Conservation (phyloP, 495 filamentous ascomycete genomes). For the Aspergillus sclerotiicarbonarius region DNA sequence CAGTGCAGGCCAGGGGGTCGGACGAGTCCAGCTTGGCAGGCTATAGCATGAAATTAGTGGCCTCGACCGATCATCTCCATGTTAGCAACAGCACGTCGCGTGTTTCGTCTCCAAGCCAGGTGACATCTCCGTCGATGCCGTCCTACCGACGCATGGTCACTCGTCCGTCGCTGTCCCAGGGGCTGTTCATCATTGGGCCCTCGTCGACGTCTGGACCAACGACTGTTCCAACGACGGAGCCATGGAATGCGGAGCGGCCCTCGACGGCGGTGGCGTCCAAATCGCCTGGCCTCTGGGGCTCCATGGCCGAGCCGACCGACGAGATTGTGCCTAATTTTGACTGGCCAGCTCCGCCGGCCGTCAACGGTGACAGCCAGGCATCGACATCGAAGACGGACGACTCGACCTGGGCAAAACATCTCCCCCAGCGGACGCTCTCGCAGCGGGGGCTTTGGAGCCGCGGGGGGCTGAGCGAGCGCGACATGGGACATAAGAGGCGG, state of each 20-base stretch:
- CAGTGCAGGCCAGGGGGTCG: constrained; percentile 18
- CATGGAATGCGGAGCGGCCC: constrained; percentile 29
- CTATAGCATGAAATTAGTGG: constrained; percentile 74
- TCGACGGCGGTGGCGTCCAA: constrained; percentile 18
- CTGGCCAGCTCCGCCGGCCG: constrained; percentile 16
- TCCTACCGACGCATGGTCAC: constrained; percentile 32
- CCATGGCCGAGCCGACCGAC: constrained; percentile 28
- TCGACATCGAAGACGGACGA: constrained; percentile 7
- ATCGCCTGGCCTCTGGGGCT: constrained; percentile 37
- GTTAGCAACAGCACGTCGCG: constrained; percentile 40
- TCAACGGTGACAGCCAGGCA: not conserved
- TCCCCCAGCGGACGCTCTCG: constrained; percentile 34
- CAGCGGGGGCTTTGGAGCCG: constrained; percentile 48
- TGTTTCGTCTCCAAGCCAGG: constrained; percentile 28
- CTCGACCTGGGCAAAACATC: constrained; percentile 24
- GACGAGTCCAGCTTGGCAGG: constrained; percentile 48
- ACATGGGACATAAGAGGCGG: constrained; percentile 32
- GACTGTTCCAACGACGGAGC: constrained; percentile 18
- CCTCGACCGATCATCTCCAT: constrained; percentile 78
- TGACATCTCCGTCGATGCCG: constrained; percentile 21
- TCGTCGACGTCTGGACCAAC: constrained; percentile 19
- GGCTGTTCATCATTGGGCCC: constrained; percentile 25
- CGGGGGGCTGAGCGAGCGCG: constrained; percentile 32
- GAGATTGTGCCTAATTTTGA: constrained; percentile 40
- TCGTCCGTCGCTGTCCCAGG: constrained; percentile 27